Evolutionary conservation across 225 moss, liverwort and hornwort genomes (phyloP), one percentile per base, ranked within the genome.

Genomic region (Sphagnum contortum): DNA sequence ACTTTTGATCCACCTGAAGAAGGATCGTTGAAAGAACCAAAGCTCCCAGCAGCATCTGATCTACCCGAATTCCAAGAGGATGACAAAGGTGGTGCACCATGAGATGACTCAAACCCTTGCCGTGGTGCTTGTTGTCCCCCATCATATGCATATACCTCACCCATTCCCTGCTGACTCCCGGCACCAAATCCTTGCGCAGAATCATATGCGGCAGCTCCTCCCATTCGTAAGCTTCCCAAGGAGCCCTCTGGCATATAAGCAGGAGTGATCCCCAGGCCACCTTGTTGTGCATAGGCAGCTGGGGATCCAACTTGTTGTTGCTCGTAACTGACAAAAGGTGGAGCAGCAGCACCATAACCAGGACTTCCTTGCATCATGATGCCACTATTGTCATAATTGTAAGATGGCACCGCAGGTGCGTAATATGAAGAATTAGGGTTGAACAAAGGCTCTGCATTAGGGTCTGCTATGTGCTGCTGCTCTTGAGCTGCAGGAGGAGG

Each of bases 81-180:
- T 2, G 7, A 6, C 2, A 52, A 52, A 52, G 7, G 6, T 9
- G 7, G 9, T 52, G 52, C 6, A 52, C 78, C 81, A n/a, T 80
- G 85, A 45, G 83, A 72, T 44, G 88, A 90, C 3, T 83, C 81
- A 46, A 90, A 82, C 49, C 92, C 92, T 14, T 90, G 86, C 4
- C 90, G 88, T 68, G 92, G 92, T 7, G 62, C 77, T 4, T 75
- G 79, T 70, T 70, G 77, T 49, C 90, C 90, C 50, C 94, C 94
- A 66, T 92, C 92, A 48, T 96, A 96, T 6, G 86, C 90, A 76
- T 88, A 90, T 70, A 85, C 92, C 73, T 92, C 95, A 29, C 74
- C 72, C 70, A 75, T 87, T 45, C 71, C 88, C 29, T 29, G 29
- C 29, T 29, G 29, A 29, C 29, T 29, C 71, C 70, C 86, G 62